Conservation (phyloP, 2,329 filamentous ascomycete species). For the Dactylellina leptospora region DNA sequence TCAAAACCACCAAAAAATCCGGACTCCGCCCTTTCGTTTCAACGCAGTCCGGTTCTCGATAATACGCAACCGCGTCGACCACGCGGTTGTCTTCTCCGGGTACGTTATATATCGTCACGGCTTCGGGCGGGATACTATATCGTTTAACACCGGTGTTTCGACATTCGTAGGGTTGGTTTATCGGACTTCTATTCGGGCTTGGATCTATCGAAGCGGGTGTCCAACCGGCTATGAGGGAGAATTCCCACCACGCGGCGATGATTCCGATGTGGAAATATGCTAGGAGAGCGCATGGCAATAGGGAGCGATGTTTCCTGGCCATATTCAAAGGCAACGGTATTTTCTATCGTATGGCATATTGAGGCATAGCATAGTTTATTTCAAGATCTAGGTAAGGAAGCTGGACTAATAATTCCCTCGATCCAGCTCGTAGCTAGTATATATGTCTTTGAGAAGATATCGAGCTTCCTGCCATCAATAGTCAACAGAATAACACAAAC, state of each 20-base stretch:
- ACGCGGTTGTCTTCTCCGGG: neutral
- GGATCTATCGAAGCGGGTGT: neutral
- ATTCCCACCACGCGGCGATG: conserved; percentile 15
- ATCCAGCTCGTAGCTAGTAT: too few relatives aligned
- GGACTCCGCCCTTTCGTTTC: neutral
- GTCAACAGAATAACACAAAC: too few relatives aligned
- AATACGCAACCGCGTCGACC: conserved; percentile 25
- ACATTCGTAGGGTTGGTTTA: conserved; percentile 11
- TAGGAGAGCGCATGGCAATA: neutral
- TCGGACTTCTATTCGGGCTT: neutral
- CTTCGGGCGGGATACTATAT: conserved; percentile 11
- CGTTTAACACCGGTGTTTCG: conserved; percentile 7
- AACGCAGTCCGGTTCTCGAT: conserved; percentile 16
- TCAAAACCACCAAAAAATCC: conserved; percentile 13
- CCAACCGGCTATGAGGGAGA: conserved; percentile 6
- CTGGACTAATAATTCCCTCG: too few relatives aligned
- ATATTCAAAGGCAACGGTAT: too few relatives aligned
- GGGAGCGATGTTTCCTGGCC: too few relatives aligned
- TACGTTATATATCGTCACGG: conserved; percentile 29
- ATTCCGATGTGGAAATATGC: neutral
- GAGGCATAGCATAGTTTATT: too few relatives aligned
- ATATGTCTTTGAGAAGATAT: too few relatives aligned
- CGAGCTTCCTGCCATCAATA: too few relatives aligned
- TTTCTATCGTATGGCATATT: too few relatives aligned
- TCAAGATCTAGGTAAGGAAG: too few relatives aligned